Evolutionary conservation across 495 filamentous ascomycete genomes (phyloP).

Genomic region (Melanomma pulvis-pyrius): DNA sequence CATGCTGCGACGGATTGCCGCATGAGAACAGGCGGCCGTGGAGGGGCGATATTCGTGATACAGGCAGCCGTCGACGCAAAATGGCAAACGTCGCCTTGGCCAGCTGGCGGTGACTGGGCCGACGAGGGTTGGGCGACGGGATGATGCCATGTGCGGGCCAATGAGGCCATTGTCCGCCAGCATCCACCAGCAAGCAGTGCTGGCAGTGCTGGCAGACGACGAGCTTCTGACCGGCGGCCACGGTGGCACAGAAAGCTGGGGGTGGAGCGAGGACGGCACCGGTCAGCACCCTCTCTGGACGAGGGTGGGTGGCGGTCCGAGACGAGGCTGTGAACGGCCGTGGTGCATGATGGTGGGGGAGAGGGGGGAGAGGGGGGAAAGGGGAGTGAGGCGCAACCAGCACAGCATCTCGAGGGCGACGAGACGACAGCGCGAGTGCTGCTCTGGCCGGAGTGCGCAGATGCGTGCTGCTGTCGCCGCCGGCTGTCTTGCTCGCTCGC

Average conservation of each 20-base stretch:
- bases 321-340: conserved; percentile 17
- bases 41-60: conserved; percentile 10
- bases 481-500: not conserved
- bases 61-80: conserved; percentile 27
- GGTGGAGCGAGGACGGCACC: conserved; percentile 11
- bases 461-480: not conserved
- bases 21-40: conserved; percentile 7
- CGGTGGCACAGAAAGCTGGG: conserved; percentile 13
- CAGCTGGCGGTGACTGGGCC: too few species aligned
- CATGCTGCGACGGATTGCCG: not conserved
- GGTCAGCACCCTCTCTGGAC: conserved; percentile 19
- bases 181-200: too few species aligned
- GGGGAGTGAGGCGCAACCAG: not conserved
- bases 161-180: conserved; percentile 7
- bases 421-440: not conserved
- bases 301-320: not conserved
- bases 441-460: not conserved
- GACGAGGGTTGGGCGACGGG: not conserved
- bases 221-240: conserved; percentile 20
- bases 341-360: not conserved
- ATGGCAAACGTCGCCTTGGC: conserved; percentile 2
- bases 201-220: not conserved
- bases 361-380: not conserved
- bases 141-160: conserved; percentile 22
- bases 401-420: not conserved